A percentile compares a stretch with the other conserved stretches of the same genome.
phyloP scores from a whole-genome alignment of 1,284 basidiomycete genomes.

The Leccinum variabile region DNA sequence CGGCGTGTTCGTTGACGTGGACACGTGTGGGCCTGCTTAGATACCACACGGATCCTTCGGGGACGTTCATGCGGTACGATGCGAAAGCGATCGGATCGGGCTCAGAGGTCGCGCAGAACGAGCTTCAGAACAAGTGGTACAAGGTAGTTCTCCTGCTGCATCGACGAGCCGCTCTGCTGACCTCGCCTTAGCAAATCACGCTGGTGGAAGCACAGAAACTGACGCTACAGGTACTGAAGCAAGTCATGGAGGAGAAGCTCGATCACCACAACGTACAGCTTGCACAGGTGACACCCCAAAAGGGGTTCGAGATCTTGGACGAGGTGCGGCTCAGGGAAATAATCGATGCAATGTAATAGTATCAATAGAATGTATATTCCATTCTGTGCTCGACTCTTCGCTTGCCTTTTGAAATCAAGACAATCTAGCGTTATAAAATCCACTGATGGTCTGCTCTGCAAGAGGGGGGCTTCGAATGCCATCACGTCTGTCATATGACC shows the following conservation, averaged over 20 bases:
- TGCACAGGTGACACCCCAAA: conserved; percentile 80
- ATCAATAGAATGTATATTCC: conserved; percentile 11
- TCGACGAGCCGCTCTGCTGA: conserved; percentile 1
- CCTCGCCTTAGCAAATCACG: conserved; percentile 77
- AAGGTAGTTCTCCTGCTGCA: conserved; percentile 55
- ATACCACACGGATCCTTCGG: conserved; percentile 99
- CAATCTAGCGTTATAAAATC: not conserved
- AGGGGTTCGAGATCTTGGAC: conserved; percentile 83
- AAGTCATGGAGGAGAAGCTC: conserved; percentile 95
- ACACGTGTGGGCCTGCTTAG: conserved; percentile 40
- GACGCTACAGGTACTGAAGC: conserved; percentile 90
- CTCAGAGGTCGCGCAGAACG: conserved; percentile 96
- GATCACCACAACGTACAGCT: conserved; percentile 86
- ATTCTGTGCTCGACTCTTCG: not conserved
- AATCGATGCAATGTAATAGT: conserved; percentile 72
- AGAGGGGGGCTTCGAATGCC: not conserved
- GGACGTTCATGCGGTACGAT: conserved; percentile 95
- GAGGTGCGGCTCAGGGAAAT: conserved; percentile 76
- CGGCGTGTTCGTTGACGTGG: not conserved
- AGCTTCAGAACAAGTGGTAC: conserved; percentile 97
- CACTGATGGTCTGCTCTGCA: not conserved
- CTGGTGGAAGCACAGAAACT: conserved; percentile 86
- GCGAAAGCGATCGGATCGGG: conserved; percentile 99
- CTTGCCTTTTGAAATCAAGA: not conserved
- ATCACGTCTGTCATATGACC: not conserved